A percentile compares a stretch with the other conserved stretches of the same genome.
These are phyloP conservation scores for Aspergillus pseudotamarii DNA, from an alignment of 2,329 filamentous ascomycete species.

Conservation along the genomic window DNA sequence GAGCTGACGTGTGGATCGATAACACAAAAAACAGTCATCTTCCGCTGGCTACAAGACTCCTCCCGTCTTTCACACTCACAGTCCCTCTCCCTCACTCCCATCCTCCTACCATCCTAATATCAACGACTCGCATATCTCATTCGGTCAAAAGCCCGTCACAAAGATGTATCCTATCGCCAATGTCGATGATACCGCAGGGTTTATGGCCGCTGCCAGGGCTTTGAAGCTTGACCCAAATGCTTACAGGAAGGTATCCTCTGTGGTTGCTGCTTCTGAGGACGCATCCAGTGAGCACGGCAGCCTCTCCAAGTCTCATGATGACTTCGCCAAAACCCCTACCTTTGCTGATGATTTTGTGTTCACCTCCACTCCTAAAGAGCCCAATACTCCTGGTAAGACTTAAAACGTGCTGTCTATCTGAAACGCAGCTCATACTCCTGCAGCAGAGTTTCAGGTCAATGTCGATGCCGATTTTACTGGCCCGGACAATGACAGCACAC, in stretches of 20 bases:
- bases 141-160: background rate
- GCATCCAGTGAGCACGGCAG: slow-evolving; percentile 8
- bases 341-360: background rate
- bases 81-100: background rate
- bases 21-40: background rate
- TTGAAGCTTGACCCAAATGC: slow-evolving; percentile 13
- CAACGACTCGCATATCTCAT: background rate
- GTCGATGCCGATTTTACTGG: background rate
- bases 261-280: slow-evolving; percentile 5
- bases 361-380: slow-evolving; percentile 2
- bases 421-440: background rate
- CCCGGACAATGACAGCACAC: background rate
- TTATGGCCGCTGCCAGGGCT: slow-evolving; percentile 30
- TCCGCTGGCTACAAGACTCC: background rate
- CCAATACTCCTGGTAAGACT: slow-evolving; percentile 4
- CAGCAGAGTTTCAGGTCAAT: background rate
- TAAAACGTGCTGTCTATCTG: background rate
- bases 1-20: background rate
- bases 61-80: background rate
- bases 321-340: background rate
- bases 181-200: slow-evolving; percentile 31
- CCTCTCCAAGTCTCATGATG: background rate
- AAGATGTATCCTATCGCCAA: slow-evolving; percentile 19
- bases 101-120: background rate
- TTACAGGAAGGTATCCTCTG: slow-evolving; percentile 8